A percentile compares a stretch with the other conserved stretches of the same genome.
These are phyloP conservation scores for Glycine tomentella DNA, from an alignment of 306 rosid species.

Conservation along the genomic window DNA sequence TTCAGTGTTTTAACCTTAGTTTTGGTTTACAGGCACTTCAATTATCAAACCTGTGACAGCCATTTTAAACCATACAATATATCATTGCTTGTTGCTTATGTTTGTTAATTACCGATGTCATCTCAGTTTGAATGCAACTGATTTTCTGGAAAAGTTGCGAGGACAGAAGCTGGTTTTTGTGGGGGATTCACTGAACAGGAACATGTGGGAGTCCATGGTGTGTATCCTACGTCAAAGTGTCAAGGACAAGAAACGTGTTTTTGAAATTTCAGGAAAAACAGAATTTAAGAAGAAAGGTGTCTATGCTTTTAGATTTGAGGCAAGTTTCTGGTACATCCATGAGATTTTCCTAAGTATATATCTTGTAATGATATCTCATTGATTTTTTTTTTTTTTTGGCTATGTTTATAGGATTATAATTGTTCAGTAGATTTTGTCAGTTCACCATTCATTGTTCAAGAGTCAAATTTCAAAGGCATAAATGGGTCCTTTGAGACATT, in stretches of 20 bases:
- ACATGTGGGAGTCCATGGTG: slow-evolving; percentile 97
- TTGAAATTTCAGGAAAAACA: slow-evolving; percentile 82
- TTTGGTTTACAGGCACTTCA: slow-evolving; percentile 19
- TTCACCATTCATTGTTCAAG: slow-evolving; percentile 87
- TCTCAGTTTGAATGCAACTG: slow-evolving; percentile 85
- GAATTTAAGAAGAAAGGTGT: slow-evolving; percentile 87
- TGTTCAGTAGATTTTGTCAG: slow-evolving; percentile 88
- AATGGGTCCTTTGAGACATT: slow-evolving; percentile 80
- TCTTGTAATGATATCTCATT: slow-evolving; percentile 29
- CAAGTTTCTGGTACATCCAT: slow-evolving; percentile 52
- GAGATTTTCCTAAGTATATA: not conserved
- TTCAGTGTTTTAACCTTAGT: not conserved
- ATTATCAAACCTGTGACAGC: not conserved
- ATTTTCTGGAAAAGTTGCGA: slow-evolving; percentile 82
- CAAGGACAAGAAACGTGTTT: slow-evolving; percentile 63
- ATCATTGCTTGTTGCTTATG: slow-evolving; percentile 15
- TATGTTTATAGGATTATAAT: slow-evolving; percentile 75
- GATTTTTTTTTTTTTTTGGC: slow-evolving; percentile 7
- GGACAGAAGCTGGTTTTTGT: slow-evolving; percentile 85
- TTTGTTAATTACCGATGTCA: slow-evolving; percentile 40
- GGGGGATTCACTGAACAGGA: slow-evolving; percentile 94
- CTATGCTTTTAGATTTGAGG: slow-evolving; percentile 92
- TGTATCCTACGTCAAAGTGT: slow-evolving; percentile 81
- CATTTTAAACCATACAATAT: not conserved
- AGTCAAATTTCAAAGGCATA: slow-evolving; percentile 66